These are phyloP conservation scores for Chlamydomonas schloesseri DNA, from an alignment of 139 green algal genomes.

Conservation along the genomic window DNA sequence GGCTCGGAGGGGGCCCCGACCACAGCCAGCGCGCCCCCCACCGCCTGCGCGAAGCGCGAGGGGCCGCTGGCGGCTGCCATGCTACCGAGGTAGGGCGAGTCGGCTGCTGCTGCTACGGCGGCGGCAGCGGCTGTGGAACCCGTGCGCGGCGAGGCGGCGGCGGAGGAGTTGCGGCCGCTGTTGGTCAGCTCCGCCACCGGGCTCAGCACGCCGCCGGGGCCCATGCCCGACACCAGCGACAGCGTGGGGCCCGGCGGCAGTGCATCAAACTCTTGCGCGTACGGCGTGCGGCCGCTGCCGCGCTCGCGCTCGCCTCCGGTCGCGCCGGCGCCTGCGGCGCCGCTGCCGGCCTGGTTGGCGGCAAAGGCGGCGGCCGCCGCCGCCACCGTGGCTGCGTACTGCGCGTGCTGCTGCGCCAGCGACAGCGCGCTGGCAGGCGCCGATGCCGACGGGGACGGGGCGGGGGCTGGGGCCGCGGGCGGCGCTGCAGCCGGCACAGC, in stretches of 20 bases:
- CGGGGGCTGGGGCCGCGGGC: too few species aligned
- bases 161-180: constrained; percentile 7
- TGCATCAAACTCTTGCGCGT: not conserved
- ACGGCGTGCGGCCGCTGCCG: not conserved
- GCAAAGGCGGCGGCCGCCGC: constrained; percentile 12
- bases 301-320: not conserved
- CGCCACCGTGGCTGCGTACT: constrained; percentile 7
- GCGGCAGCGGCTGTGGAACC: not conserved
- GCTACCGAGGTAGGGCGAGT: not conserved
- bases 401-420: constrained; percentile 10
- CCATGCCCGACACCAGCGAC: not conserved
- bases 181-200: constrained; percentile 11
- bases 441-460: too few species aligned
- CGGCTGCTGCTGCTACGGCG: too few species aligned
- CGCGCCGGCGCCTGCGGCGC: not conserved
- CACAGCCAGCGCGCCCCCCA: too few species aligned
- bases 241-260: not conserved
- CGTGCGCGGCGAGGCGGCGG: not conserved
- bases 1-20: not conserved
- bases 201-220: not conserved
- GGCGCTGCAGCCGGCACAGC: too few species aligned
- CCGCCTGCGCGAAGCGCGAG: not conserved
- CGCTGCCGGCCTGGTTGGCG: not conserved
- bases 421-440: not conserved
- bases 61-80: not conserved